phyloP scores from a whole-genome alignment of 164 flowering plant genomes.

The Protea cynaroides region DNA sequence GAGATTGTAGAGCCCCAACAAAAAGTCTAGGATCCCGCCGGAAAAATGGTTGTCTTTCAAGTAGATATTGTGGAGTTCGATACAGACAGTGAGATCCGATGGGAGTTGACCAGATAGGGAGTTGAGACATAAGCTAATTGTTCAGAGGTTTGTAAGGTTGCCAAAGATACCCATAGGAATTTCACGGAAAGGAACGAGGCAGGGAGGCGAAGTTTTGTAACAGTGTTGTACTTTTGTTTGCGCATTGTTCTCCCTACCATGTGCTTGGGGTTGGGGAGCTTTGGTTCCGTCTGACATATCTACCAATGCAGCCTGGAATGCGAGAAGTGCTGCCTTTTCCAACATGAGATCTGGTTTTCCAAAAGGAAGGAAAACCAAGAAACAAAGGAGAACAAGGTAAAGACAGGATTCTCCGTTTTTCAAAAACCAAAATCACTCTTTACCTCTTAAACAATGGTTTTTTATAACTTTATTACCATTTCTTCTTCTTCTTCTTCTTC shows the following conservation, averaged over 20 bases:
- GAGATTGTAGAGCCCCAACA: slow-evolving; percentile 38
- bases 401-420: slow-evolving; percentile 9
- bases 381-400: slow-evolving; percentile 14
- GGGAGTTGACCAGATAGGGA: slow-evolving; percentile 59
- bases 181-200: slow-evolving; percentile 42
- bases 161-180: slow-evolving; percentile 48
- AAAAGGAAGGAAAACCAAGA: slow-evolving; percentile 3
- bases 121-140: slow-evolving; percentile 68
- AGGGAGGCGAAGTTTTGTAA: slow-evolving; percentile 57
- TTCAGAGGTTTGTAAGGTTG: slow-evolving; percentile 47
- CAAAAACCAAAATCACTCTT: slow-evolving; percentile 3
- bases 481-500: too few relatives aligned
- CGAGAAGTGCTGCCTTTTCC: slow-evolving; percentile 53
- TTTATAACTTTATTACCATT: too few relatives aligned
- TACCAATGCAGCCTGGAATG: slow-evolving; percentile 62
- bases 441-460: neutral
- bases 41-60: slow-evolving; percentile 60
- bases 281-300: slow-evolving; percentile 54
- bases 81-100: slow-evolving; percentile 45
- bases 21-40: slow-evolving; percentile 52
- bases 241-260: slow-evolving; percentile 63
- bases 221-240: slow-evolving; percentile 34
- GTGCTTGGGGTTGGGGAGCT: slow-evolving; percentile 29
- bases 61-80: slow-evolving; percentile 49
- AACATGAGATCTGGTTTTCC: slow-evolving; percentile 41